phyloP scores from a whole-genome alignment of 495 filamentous ascomycete genomes.

The Annulohypoxylon nitens region DNA sequence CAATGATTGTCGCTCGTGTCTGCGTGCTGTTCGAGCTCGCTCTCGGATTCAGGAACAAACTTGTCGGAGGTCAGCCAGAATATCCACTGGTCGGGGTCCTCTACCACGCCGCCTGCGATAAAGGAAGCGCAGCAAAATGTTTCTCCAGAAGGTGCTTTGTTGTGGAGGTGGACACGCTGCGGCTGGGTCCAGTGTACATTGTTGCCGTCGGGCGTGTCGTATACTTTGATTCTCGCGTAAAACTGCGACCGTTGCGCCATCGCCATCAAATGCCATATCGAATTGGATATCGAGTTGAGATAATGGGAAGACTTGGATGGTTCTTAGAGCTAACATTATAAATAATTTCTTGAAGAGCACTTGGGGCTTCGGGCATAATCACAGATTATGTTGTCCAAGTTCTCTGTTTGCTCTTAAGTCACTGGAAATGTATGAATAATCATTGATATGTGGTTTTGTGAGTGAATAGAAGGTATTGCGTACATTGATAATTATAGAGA shows the following conservation, averaged over 20 bases:
- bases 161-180: slow-evolving; percentile 27
- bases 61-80: slow-evolving; percentile 21
- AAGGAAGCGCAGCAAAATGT: slow-evolving; percentile 20
- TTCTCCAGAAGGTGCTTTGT: slow-evolving; percentile 1
- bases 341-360: no score
- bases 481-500: neutral
- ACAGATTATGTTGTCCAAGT: neutral
- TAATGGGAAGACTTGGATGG: neutral
- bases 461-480: no score
- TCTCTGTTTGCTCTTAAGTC: neutral
- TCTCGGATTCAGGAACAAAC: neutral
- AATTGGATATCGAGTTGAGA: neutral
- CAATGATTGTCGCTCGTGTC: slow-evolving; percentile 24
- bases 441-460: no score
- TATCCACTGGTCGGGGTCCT: neutral
- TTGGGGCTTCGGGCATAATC: neutral
- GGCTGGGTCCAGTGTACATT: slow-evolving; percentile 18
- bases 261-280: neutral
- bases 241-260: neutral
- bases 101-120: slow-evolving; percentile 26
- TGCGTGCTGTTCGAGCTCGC: neutral
- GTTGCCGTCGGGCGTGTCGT: slow-evolving; percentile 10
- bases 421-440: neutral
- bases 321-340: no score
- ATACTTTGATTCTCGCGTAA: slow-evolving; percentile 18